A percentile compares a stretch with the other conserved stretches of the same genome.
Conservation (phyloP, 345 rosid genomes). For the Syzygium jambos region DNA sequence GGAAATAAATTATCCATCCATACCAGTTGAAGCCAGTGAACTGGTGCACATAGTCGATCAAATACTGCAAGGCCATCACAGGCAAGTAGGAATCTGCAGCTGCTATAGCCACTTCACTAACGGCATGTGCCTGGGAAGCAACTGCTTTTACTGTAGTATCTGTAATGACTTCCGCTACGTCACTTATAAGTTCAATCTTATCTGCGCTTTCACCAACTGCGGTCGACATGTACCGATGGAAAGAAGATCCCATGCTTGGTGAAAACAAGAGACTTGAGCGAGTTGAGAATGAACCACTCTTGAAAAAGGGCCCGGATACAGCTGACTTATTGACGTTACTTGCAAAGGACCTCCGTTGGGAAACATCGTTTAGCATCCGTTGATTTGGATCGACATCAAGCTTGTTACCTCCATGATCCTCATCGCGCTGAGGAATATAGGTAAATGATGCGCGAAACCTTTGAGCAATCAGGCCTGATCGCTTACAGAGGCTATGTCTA, state of each 20-base stretch:
- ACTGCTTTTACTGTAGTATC: constrained; percentile 40
- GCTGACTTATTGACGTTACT: constrained; percentile 12
- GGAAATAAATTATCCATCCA: background rate
- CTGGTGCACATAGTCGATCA: constrained; percentile 54
- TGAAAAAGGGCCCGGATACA: constrained; percentile 8
- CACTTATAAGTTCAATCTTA: constrained; percentile 31
- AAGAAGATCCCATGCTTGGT: constrained; percentile 26
- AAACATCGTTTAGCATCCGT: constrained; percentile 17
- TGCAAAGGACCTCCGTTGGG: constrained; percentile 27
- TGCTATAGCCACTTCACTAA: constrained; percentile 66
- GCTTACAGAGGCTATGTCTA: constrained; percentile 36
- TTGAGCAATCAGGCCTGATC: constrained; percentile 32
- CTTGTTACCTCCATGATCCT: constrained; percentile 20
- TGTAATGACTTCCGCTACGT: constrained; percentile 41
- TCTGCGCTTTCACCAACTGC: constrained; percentile 31
- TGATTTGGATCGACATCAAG: constrained; percentile 13
- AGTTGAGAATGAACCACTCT: constrained; percentile 1
- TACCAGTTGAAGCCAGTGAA: constrained; percentile 67
- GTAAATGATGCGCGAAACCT: constrained; percentile 23
- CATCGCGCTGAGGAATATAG: constrained; percentile 21
- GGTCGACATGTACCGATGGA: constrained; percentile 51
- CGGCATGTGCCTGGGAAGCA: constrained; percentile 40
- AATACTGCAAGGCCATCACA: constrained; percentile 58
- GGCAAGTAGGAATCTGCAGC: constrained; percentile 67
- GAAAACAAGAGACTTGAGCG: constrained; percentile 15